Conservation (phyloP, 768 basidiomycete species). For the Clathrus columnatus region DNA sequence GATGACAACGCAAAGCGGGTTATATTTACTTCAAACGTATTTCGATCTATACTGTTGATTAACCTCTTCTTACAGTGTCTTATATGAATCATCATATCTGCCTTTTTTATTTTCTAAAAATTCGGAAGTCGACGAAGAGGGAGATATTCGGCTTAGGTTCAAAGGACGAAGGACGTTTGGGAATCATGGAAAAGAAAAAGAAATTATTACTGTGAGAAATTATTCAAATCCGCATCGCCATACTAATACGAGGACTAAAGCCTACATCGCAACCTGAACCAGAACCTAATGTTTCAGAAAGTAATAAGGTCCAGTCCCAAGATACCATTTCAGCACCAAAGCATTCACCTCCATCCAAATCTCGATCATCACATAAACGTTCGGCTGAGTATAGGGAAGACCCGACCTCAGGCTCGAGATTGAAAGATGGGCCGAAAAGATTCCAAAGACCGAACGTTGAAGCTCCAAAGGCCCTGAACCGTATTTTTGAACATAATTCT, state of each 20-base stretch:
- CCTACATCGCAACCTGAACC: not conserved
- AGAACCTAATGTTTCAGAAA: not conserved
- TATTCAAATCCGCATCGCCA: not conserved
- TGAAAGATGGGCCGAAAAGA: not conserved
- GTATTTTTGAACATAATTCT: not conserved
- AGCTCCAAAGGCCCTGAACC: not conserved
- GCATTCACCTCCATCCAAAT: not conserved
- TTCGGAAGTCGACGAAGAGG: not conserved
- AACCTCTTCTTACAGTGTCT: not conserved
- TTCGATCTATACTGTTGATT: not conserved
- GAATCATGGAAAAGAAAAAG: conserved; percentile 3
- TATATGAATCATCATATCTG: conserved; percentile 8
- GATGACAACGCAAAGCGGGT: not conserved
- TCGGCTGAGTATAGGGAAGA: not conserved
- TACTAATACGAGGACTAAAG: not conserved
- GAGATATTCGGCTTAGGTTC: not conserved
- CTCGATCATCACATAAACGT: not conserved
- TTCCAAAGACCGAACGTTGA: conserved; percentile 2
- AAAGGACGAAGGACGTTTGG: conserved; percentile 6
- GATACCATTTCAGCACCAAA: not conserved
- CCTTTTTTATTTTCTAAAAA: conserved; percentile 1
- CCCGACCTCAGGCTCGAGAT: not conserved
- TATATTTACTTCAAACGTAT: not conserved
- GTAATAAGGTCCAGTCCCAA: not conserved
- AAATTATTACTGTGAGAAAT: not conserved